Evolutionary conservation across 1,284 basidiomycete genomes (phyloP), one percentile per base, ranked within the genome.

Genomic region (Microbotryum lychnidis-dioicae): DNA sequence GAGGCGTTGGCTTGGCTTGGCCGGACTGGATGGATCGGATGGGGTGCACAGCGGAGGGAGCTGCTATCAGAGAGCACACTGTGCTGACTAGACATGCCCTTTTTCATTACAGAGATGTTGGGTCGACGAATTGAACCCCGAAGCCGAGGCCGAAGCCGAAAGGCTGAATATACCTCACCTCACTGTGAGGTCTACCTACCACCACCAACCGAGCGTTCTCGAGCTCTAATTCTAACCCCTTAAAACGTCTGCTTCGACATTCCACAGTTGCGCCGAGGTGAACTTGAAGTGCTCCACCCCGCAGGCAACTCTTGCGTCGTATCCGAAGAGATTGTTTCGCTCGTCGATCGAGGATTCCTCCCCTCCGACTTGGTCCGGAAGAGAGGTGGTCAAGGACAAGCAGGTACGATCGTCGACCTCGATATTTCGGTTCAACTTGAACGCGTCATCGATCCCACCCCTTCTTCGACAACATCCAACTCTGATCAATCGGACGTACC

Each of bases 281-380:
- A 77, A 61, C 82, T 86, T 62, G 82, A 87, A 71, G 89, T 93
- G 67, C 56, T 68, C 2, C 58, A 57, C 48, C 60, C 64, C 3
- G 23, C 50, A 10, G 67, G 67, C 16, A 37, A 23, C 12, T 79
- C 82, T 14, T 16, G 14, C 4, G 9, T 42, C 37, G 37, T 42
- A 12, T 42, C 37, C 14, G 37, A 42, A 42, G 79, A 84, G 10
- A 80, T 89, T 63, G 76, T 57, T 12, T 21, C 77, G n/a, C 82
- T 94, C 14, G 77, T 89, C 57, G 88, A 92, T 75, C 86, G 91
- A 57, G 81, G 81, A 48, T 85, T 94, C 70, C 83, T 87, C 66
- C 72, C 74, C 10, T 89, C 91, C 31, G 91, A 94, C 74, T 80
- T 87, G 57, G 87, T 89, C 78, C 94, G 94, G 77, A 83, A 84